These are phyloP conservation scores for Ustilago crameri DNA, from an alignment of 1,284 basidiomycete species.

Conservation along the genomic window DNA sequence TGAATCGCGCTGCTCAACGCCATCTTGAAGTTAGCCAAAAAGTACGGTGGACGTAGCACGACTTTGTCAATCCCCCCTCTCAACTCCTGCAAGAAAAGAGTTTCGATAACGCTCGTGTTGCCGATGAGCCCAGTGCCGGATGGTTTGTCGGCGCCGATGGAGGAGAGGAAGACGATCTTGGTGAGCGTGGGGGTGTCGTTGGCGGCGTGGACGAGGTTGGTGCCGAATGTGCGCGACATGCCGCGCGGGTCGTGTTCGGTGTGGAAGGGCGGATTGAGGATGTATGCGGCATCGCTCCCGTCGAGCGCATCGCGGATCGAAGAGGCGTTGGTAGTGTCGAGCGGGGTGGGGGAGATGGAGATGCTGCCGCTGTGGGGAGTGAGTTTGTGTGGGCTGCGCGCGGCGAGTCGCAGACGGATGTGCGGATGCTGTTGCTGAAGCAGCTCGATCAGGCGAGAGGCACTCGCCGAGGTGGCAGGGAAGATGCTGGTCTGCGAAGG, in stretches of 20 bases:
- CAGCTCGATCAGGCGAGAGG: constrained; percentile 9
- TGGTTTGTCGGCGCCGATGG: constrained; percentile 17
- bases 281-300: constrained; percentile 30
- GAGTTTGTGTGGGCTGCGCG: constrained; percentile 23
- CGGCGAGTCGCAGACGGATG: constrained; percentile 21
- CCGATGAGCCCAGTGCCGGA: constrained; percentile 17
- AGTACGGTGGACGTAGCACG: constrained; percentile 11
- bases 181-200: constrained; percentile 17
- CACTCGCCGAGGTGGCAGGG: constrained; percentile 25
- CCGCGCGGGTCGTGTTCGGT: constrained; percentile 6
- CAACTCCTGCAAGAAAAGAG: constrained; percentile 9
- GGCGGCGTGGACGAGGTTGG: constrained; percentile 16
- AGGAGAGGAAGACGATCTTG: constrained; percentile 32
- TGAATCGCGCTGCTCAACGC: constrained; percentile 22
- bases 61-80: constrained; percentile 20
- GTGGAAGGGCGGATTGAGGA: constrained; percentile 26
- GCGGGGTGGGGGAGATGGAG: constrained; percentile 14
- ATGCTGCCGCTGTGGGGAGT: not conserved
- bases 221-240: constrained; percentile 10
- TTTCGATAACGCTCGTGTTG: constrained; percentile 20
- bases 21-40: constrained; percentile 16
- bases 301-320: constrained; percentile 25
- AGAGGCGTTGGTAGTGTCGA: constrained; percentile 10
- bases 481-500: constrained; percentile 35
- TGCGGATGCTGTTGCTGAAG: constrained; percentile 21